Percentiles rank a stretch among this genome's conserved stretches.
These are phyloP conservation scores for Cenchrus purpureus DNA, from an alignment of 176 grass and related monocot genomes.

Conservation along the genomic window DNA sequence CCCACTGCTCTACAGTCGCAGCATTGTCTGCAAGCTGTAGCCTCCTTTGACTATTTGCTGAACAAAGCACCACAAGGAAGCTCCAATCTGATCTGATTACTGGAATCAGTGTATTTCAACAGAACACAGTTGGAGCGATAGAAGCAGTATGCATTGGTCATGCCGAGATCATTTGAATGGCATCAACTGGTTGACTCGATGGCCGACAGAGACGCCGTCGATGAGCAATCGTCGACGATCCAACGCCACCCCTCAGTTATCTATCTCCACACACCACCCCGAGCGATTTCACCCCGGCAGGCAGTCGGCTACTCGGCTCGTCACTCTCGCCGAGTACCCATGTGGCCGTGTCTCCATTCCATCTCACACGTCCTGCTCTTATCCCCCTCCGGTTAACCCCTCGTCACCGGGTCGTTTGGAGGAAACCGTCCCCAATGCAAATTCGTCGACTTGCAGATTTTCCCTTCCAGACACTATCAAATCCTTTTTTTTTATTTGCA, in stretches of 20 bases:
- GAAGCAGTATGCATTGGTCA: background rate
- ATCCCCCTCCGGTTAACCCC: constrained; percentile 30
- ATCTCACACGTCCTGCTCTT: constrained; percentile 7
- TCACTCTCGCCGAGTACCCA: background rate
- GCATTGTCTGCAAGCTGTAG: background rate
- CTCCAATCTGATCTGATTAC: background rate
- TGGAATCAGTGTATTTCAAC: too few species aligned
- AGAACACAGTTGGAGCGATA: background rate
- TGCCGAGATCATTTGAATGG: background rate
- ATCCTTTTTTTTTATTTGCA: background rate
- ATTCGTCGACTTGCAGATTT: background rate
- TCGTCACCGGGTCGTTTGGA: background rate
- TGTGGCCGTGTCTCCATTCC: background rate
- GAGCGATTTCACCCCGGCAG: background rate
- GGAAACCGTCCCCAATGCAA: background rate
- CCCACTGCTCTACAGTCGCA: background rate
- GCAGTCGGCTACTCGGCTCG: background rate
- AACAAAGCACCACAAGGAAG: background rate
- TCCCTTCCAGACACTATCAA: background rate
- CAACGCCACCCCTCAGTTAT: constrained; percentile 37
- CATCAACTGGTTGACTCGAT: background rate
- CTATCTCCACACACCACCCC: background rate
- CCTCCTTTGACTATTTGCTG: too few species aligned
- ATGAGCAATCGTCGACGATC: constrained; percentile 23
- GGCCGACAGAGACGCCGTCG: constrained; percentile 35